These are phyloP conservation scores for Coemansia sp. DNA, from an alignment of 192 early-diverging fungal genomes.

Conservation along the genomic window DNA sequence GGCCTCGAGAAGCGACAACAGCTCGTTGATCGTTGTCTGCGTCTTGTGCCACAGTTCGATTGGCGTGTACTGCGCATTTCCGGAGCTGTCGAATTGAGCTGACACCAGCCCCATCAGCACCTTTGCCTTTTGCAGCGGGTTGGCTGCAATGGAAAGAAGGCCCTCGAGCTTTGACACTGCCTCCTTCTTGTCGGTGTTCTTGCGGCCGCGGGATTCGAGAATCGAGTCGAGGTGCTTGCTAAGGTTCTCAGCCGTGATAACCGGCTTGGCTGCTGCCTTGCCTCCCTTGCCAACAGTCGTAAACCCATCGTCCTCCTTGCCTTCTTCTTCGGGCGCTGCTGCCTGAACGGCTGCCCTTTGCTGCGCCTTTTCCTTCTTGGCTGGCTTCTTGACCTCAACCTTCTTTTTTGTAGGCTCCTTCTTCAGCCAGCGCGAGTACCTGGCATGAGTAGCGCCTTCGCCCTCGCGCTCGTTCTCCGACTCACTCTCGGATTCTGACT, in stretches of 20 bases:
- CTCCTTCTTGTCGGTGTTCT: slow-evolving; percentile 84
- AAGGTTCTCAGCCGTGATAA: slow-evolving; percentile 71
- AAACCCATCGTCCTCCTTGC: slow-evolving; percentile 65
- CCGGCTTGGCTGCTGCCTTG: slow-evolving; percentile 60
- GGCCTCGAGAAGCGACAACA: slow-evolving; percentile 77
- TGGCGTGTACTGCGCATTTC: slow-evolving; percentile 68
- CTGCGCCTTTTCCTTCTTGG: slow-evolving; percentile 43
- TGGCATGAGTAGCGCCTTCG: slow-evolving; percentile 14
- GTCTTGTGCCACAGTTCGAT: slow-evolving; percentile 79
- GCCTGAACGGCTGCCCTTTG: slow-evolving; percentile 15
- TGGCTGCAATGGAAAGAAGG: slow-evolving; percentile 63
- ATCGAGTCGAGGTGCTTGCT: slow-evolving; percentile 82
- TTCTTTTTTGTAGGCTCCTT: slow-evolving; percentile 38
- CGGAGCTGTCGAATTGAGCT: slow-evolving; percentile 82
- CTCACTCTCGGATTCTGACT: slow-evolving; percentile 31
- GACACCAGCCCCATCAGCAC: slow-evolving; percentile 87
- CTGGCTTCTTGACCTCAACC: slow-evolving; percentile 16
- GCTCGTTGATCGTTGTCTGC: slow-evolving; percentile 69
- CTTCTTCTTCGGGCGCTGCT: slow-evolving; percentile 25
- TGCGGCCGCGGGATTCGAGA: slow-evolving; percentile 85
- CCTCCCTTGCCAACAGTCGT: slow-evolving; percentile 69
- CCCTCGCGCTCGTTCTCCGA: slow-evolving; percentile 15
- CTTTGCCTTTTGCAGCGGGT: slow-evolving; percentile 76
- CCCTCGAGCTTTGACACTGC: slow-evolving; percentile 69
- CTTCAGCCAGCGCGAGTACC: slow-evolving; percentile 53